Conservation (phyloP, 2,329 filamentous ascomycete species). For the Beauveria sp. region DNA sequence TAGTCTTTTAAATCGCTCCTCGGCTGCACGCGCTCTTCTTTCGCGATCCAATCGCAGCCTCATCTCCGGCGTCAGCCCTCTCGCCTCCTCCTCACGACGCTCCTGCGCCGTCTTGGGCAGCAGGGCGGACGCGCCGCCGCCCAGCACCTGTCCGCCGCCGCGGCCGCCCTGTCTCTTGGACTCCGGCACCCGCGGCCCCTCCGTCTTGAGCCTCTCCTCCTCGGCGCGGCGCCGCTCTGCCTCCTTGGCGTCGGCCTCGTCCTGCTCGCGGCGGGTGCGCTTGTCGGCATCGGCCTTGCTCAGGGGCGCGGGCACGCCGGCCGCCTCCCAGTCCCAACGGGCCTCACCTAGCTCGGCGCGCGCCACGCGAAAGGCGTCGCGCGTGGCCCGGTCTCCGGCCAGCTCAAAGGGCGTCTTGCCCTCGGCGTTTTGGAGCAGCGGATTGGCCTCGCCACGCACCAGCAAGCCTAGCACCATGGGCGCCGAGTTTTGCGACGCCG, state of each 20-base stretch:
- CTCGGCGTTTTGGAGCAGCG: slow-evolving; percentile 61
- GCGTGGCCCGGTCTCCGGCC: slow-evolving; percentile 73
- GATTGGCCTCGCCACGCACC: slow-evolving; percentile 66
- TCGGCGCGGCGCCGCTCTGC: slow-evolving; percentile 64
- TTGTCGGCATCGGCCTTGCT: slow-evolving; percentile 63
- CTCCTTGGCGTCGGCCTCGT: slow-evolving; percentile 61
- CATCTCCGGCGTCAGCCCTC: slow-evolving; percentile 84
- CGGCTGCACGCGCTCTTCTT: slow-evolving; percentile 80
- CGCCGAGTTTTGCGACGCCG: slow-evolving; percentile 68
- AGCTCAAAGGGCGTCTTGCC: slow-evolving; percentile 84
- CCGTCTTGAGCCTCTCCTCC: slow-evolving; percentile 60
- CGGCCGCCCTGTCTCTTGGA: slow-evolving; percentile 33
- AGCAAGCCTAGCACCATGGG: slow-evolving; percentile 73
- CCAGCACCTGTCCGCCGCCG: slow-evolving; percentile 41
- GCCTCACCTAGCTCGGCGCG: slow-evolving; percentile 72
- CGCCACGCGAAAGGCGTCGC: slow-evolving; percentile 86
- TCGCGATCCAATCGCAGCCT: slow-evolving; percentile 78
- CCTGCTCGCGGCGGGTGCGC: slow-evolving; percentile 61
- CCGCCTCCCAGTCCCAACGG: slow-evolving; percentile 70
- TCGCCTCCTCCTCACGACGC: slow-evolving; percentile 71
- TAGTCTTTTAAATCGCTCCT: slow-evolving; percentile 72
- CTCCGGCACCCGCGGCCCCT: slow-evolving; percentile 51
- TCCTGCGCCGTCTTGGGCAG: slow-evolving; percentile 70
- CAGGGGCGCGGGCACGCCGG: slow-evolving; percentile 64
- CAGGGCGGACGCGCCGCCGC: slow-evolving; percentile 21